Percentiles rank a stretch among this genome's conserved stretches.
Conservation (phyloP, 1,139 yeast species). For the Kodamaea arcana region DNA sequence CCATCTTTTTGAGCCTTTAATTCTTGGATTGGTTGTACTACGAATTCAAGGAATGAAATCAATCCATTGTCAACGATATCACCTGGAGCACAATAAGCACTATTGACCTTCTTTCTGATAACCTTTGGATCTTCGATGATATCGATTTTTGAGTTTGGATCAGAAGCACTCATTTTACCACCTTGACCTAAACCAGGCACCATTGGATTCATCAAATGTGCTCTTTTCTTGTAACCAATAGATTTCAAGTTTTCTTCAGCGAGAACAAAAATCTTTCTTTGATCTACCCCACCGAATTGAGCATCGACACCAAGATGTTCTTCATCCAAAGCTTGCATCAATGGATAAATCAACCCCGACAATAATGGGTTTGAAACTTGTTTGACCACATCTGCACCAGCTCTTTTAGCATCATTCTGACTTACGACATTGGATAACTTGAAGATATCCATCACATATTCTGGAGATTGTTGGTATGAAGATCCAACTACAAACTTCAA, state of each 20-base stretch:
- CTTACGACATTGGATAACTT: slow-evolving; percentile 76
- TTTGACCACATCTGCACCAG: slow-evolving; percentile 99
- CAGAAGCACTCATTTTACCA: slow-evolving; percentile 98
- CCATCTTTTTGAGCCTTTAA: slow-evolving; percentile 54
- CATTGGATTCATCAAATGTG: slow-evolving; percentile 98
- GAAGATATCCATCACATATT: slow-evolving; percentile 87
- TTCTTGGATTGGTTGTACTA: slow-evolving; percentile 81
- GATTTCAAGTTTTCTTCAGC: slow-evolving; percentile 91
- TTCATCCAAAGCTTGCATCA: slow-evolving; percentile 98
- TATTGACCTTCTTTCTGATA: slow-evolving; percentile 84
- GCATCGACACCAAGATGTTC: slow-evolving; percentile 85
- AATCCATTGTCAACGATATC: slow-evolving; percentile 88
- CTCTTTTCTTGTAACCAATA: slow-evolving; percentile 93
- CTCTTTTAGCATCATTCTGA: slow-evolving; percentile 96
- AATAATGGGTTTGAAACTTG: slow-evolving; percentile 93
- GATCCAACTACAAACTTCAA: slow-evolving; percentile 84
- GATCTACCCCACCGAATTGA: slow-evolving; percentile 99
- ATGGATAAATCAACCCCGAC: slow-evolving; percentile 92
- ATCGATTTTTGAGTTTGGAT: slow-evolving; percentile 96
- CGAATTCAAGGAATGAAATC: slow-evolving; percentile 78
- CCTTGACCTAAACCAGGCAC: slow-evolving; percentile 97
- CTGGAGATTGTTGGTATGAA: slow-evolving; percentile 72
- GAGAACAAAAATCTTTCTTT: slow-evolving; percentile 92
- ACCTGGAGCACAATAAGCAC: slow-evolving; percentile 96
- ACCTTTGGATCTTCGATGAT: slow-evolving; percentile 81